Base-by-base conservation (phyloP, 2,329 filamentous ascomycete species). In the Aaosphaeria pasadenensis region DNA sequence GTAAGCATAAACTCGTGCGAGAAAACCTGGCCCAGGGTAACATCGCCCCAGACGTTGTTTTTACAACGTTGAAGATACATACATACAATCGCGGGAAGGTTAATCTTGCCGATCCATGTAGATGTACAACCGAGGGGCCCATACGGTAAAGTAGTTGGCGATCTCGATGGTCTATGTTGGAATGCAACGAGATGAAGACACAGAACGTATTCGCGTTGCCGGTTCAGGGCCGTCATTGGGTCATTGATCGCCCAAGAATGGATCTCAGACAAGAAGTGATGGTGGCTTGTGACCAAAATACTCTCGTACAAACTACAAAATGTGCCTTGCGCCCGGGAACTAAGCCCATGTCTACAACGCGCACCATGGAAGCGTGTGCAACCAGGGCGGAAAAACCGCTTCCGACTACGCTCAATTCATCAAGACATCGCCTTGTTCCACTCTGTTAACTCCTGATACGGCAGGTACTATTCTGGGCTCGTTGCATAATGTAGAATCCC, bases 251-350 rank as follows among this genome's bases (percentile, higher is more conserved):
- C 29, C 44, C 45, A 53, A 36, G 38, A 49, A 50, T 32, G 32
- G 44, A 43, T 31, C 39, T 43, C 52, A 42, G 48, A 43, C 46
- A 42, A 48, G 31, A 42, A 41, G 43, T 47, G 45, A 45, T 45
- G 49, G 47, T 52, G 49, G 54, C 54, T 57, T 62, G 58, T 62
- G 58, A 62, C 51, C 55, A 40, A n/a, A 7, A 39, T 29, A 24
- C 3, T 7, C 33, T n/a, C 33, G 9, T 36, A n/a, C 33, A 9
- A 9, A 36, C 33, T 36, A n/a, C 33, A 36, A 36, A n/a, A n/a
- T 36, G 9, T 9, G n/a, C n/a, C 33, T 36, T 9, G 33, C 33
- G 33, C 33, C n/a, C 17, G 17, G 17, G 17, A 24, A 24, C 17
- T 24, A 24, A 24, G 17, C 17, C 28, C 42, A n/a, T 44, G 38